These are phyloP conservation scores for Trichophaea hybrida DNA, from an alignment of 2,329 filamentous ascomycete genomes.

Conservation along the genomic window DNA sequence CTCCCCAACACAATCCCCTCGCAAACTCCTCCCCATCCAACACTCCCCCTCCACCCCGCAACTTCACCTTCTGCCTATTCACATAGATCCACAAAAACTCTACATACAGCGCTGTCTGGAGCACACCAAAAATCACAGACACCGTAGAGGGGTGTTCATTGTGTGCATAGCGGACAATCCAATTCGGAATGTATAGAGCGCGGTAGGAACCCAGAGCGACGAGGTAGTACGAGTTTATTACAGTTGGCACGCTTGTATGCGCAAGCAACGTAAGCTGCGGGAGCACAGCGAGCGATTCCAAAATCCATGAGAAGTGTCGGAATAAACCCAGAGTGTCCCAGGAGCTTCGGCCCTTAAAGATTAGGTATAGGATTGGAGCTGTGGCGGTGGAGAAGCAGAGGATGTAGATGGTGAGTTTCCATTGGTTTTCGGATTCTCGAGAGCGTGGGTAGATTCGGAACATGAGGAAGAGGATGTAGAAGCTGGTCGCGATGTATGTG, in stretches of 20 bases:
- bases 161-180: constrained; percentile 57
- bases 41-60: constrained; percentile 61
- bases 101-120: constrained; percentile 79
- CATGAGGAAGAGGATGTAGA: constrained; percentile 82
- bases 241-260: constrained; percentile 88
- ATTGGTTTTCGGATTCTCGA: constrained; percentile 81
- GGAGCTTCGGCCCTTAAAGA: not conserved
- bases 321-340: constrained; percentile 30
- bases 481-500: constrained; percentile 69
- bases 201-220: constrained; percentile 77
- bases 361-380: constrained; percentile 40
- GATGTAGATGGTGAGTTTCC: constrained; percentile 68
- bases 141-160: constrained; percentile 51
- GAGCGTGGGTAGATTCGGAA: constrained; percentile 72
- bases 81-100: constrained; percentile 98
- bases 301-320: constrained; percentile 79
- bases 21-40: constrained; percentile 81
- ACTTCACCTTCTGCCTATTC: constrained; percentile 81
- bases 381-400: constrained; percentile 50
- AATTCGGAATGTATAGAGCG: constrained; percentile 79
- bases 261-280: constrained; percentile 83
- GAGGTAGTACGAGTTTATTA: constrained; percentile 94
- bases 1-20: constrained; percentile 49
- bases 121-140: constrained; percentile 68
- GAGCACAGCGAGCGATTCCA: constrained; percentile 80